Evolutionary conservation across 345 rosid species (phyloP), one percentile per base, ranked within the genome.

Genomic region (Balakata baccata): DNA sequence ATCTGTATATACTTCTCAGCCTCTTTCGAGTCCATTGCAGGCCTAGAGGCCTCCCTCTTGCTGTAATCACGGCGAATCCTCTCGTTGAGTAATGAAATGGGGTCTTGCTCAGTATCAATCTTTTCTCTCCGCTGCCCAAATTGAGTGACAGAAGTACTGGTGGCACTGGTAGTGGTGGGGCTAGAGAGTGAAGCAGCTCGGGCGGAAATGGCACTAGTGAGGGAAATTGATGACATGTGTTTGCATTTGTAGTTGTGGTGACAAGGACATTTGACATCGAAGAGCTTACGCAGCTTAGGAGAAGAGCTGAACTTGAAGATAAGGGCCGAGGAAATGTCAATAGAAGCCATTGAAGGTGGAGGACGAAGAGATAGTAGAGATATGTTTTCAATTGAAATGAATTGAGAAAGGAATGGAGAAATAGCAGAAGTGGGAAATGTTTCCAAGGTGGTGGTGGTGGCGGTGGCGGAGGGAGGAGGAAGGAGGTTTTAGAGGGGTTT

Each of bases 1-100:
- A 83, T 66, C 79, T 81, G 85, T 52, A 92, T 90, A 82, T 94
- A 94, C 86, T 83, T 86, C 23, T 88, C 97, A 18, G 97, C 92
- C 86, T 94, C 98, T 72, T 88, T 83, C 2, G 96, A 86, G 77
- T 88, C 95, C 93, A 90, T 85, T 1, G 59, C 77, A 11, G 93
- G 88, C 60, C 81, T 77, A 64, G 78, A 78, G 69, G 83, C 71
- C 66, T 88, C 90, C 67, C 90, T 87, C 74, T 86, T 87, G 63
- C 88, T 68, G 41, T 76, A 85, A 71, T 92, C 91, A 22, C 95
- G 89, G 59, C 87, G 89, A 75, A 94, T 87, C 62, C 93, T 84
- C 80, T 89, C 92, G 76, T 94, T 90, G 70, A 94, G 90, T 77
- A 85, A 46, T 18, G 97, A 82, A 64, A 94, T 90, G 69, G 90